Evolutionary conservation across 2,329 filamentous ascomycete genomes (phyloP).

Genomic region (Ophiostoma populinum): DNA sequence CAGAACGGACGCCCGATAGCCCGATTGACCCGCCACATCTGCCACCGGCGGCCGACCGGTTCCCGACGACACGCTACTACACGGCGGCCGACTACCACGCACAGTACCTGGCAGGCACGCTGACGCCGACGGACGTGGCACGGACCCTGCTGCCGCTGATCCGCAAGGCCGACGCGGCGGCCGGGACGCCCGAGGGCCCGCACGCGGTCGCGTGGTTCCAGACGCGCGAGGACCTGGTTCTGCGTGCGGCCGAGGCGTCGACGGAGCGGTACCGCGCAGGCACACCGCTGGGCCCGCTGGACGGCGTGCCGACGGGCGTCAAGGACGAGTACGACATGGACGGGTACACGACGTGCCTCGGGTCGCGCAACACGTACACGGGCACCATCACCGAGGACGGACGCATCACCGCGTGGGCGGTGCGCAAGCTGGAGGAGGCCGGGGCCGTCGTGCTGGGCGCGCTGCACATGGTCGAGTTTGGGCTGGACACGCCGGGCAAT

Average conservation of each 20-base stretch:
- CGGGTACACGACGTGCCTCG: slow-evolving; percentile 53
- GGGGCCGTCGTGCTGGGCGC: slow-evolving; percentile 59
- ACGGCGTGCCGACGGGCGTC: slow-evolving; percentile 56
- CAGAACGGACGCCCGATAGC: slow-evolving; percentile 11
- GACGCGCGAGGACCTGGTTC: slow-evolving; percentile 22
- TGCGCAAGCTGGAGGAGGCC: slow-evolving; percentile 50
- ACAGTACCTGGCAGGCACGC: slow-evolving; percentile 25
- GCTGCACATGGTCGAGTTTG: slow-evolving; percentile 61
- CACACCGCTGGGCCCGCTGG: slow-evolving; percentile 43
- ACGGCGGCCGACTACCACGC: slow-evolving; percentile 28
- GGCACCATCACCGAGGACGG: slow-evolving; percentile 21
- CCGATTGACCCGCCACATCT: slow-evolving; percentile 8
- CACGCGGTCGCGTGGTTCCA: slow-evolving; percentile 29
- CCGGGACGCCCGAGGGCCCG: slow-evolving; percentile 19
- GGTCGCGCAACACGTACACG: slow-evolving; percentile 43
- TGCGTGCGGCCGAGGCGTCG: slow-evolving; percentile 26
- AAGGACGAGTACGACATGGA: slow-evolving; percentile 64
- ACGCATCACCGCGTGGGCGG: slow-evolving; percentile 47
- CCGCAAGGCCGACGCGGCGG: slow-evolving; percentile 13
- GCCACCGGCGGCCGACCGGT: slow-evolving; percentile 16
- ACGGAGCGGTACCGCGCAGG: slow-evolving; percentile 32
- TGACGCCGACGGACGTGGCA: slow-evolving; percentile 29
- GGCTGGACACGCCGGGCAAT: slow-evolving; percentile 58
- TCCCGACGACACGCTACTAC: slow-evolving; percentile 21
- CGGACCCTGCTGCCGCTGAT: slow-evolving; percentile 28